Evolutionary conservation across 2,329 filamentous ascomycete genomes (phyloP), one percentile per base, ranked within the genome.

Genomic region (Amphichorda felina): DNA sequence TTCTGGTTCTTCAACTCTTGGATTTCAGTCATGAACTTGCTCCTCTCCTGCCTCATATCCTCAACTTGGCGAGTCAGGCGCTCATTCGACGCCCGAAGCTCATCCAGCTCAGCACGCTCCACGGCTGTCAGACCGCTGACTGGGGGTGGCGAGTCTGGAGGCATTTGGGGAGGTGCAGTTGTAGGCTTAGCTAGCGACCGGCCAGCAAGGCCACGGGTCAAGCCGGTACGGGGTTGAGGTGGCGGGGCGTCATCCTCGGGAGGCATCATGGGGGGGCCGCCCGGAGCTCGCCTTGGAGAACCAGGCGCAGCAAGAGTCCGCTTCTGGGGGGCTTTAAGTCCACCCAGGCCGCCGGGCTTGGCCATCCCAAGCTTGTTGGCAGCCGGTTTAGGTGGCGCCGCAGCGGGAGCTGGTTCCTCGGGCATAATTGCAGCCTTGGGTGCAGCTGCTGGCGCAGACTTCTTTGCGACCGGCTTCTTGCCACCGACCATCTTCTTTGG

Each of bases 1-100:
- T 98, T 98, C 54, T 95, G 86, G 49, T 94, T 93, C 60, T 95
- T 93, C 21, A 98, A 71, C 58, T 96, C 91, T 46, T 89, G 82
- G 29, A 96, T 81, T 55, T 95, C 86, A 0, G 86, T 91, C 40
- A 78, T 72, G 33, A 94, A 71, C 50, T 81, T 88, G 39, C 79
- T 75, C 42, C 85, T 79, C 51, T 95, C 89, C 32, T 84, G 75
- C 37, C 85, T 76, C 46, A 88, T 65, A 30, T 94, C 88, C 36
- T 94, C 86, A 8, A 79, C 75, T 44, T 85, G 75, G 37, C 78
- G 76, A 16, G 73, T 66, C 5, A 94, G 66, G 21, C 81, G 72
- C 33, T 95, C 88, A 47, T 89, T 88, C 41, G 93, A 79, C 10
- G 78, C 66, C 26, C 88, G 81, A 10, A 96, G 71, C 51, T 94